Conservation (phyloP, 2,329 filamentous ascomycete genomes). For the Decorospora gaudefroyi region DNA sequence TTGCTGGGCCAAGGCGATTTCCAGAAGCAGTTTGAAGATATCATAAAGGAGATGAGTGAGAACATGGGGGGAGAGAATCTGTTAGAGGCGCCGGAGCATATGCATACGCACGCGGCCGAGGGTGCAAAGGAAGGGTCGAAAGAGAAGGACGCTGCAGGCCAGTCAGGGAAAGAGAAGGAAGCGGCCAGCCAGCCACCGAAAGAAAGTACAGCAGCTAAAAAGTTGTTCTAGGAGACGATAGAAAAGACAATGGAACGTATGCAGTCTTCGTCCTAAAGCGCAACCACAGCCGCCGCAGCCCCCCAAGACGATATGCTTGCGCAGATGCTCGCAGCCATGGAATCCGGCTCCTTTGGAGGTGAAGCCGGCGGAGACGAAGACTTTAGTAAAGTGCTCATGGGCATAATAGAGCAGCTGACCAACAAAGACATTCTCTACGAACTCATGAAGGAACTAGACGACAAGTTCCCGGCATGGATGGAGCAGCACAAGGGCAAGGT, state of each 20-base stretch:
- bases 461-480: slow-evolving; percentile 91
- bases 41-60: slow-evolving; percentile 71
- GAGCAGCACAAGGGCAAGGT: slow-evolving; percentile 71
- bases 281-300: slow-evolving; percentile 74
- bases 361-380: slow-evolving; percentile 73
- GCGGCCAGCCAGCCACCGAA: too few species aligned
- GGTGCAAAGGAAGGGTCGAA: slow-evolving; percentile 16
- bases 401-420: slow-evolving; percentile 98
- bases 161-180: slow-evolving; percentile 20
- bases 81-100: slow-evolving; percentile 26
- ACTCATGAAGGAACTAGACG: slow-evolving; percentile 94
- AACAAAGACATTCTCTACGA: slow-evolving; percentile 98
- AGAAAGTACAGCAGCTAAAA: slow-evolving; percentile 61
- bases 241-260: slow-evolving; percentile 94
- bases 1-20: slow-evolving; percentile 75
- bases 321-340: slow-evolving; percentile 91
- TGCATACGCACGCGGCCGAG: slow-evolving; percentile 24
- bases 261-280: slow-evolving; percentile 84
- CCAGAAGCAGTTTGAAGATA: slow-evolving; percentile 75
- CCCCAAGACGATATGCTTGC: slow-evolving; percentile 75
- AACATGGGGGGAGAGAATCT: slow-evolving; percentile 32
- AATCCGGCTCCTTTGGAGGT: slow-evolving; percentile 60
- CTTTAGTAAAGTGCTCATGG: slow-evolving; percentile 91
- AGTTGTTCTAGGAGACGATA: slow-evolving; percentile 89
- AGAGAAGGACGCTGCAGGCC: slow-evolving; percentile 11